A percentile compares a stretch with the other conserved stretches of the same genome.
Evolutionary conservation across 2,329 filamentous ascomycete genomes (phyloP).

Genomic region (Alternaria rosae): DNA sequence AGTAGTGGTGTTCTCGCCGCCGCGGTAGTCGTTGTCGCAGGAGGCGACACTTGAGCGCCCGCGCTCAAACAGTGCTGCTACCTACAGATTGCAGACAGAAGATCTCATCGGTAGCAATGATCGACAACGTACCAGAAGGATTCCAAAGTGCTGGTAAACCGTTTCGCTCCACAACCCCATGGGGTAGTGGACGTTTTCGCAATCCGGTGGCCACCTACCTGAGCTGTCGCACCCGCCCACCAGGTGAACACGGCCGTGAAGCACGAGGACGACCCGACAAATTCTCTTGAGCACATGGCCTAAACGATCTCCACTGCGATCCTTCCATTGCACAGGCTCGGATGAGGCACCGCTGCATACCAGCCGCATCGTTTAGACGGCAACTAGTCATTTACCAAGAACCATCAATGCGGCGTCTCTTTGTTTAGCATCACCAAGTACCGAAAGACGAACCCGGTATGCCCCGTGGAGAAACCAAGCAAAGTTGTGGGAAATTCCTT

Average conservation of each 20-base stretch:
- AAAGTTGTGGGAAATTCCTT: neutral
- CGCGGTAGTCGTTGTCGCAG: neutral
- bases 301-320: neutral
- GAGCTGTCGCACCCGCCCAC: neutral
- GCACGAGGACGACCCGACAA: slow-evolving; percentile 5
- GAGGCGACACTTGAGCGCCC: neutral
- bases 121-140: slow-evolving; percentile 10
- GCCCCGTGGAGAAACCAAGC: slow-evolving; percentile 16
- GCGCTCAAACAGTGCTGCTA: neutral
- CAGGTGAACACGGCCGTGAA: slow-evolving; percentile 5
- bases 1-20: neutral
- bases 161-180: slow-evolving; percentile 20
- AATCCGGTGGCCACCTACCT: neutral
- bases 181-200: slow-evolving; percentile 14
- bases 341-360: slow-evolving; percentile 3
- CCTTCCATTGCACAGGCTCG: neutral
- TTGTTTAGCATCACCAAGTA: slow-evolving; percentile 4
- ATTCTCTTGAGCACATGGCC: slow-evolving; percentile 11
- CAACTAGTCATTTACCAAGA: slow-evolving; percentile 5
- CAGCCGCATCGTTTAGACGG: slow-evolving; percentile 5
- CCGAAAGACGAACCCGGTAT: slow-evolving; percentile 15
- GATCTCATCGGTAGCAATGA: neutral
- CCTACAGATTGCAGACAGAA: neutral
- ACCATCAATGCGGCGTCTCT: neutral
- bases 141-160: slow-evolving; percentile 17